Conservation (phyloP, 768 basidiomycete genomes). For the Pulveroboletus sp. region DNA sequence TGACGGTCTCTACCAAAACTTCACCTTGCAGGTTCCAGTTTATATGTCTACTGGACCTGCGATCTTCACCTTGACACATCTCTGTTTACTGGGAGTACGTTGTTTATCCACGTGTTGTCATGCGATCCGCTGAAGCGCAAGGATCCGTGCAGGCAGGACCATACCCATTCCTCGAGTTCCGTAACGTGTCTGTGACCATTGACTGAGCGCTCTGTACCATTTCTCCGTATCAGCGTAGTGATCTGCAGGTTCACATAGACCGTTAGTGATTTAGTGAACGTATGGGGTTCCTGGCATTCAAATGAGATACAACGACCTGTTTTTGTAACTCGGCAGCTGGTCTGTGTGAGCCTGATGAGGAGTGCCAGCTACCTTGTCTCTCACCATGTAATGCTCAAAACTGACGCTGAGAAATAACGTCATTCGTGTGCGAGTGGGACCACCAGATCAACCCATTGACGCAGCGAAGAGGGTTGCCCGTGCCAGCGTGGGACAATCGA, state of each 20-base stretch:
- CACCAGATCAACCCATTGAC: too few relatives aligned
- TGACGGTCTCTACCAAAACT: constrained; percentile 29
- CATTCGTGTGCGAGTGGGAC: too few relatives aligned
- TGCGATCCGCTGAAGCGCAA: not conserved
- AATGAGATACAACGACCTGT: too few relatives aligned
- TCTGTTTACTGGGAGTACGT: constrained; percentile 29
- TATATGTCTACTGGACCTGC: constrained; percentile 17
- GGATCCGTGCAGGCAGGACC: constrained; percentile 21
- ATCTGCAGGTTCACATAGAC: not conserved
- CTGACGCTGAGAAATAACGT: too few relatives aligned
- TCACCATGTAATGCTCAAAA: too few relatives aligned
- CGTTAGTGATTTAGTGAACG: too few relatives aligned
- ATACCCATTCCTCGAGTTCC: constrained; percentile 26
- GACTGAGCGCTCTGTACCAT: not conserved
- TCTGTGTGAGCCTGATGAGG: too few relatives aligned
- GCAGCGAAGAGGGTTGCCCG: too few relatives aligned
- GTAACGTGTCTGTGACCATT: constrained; percentile 22
- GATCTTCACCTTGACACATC: constrained; percentile 28
- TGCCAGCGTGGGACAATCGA: too few relatives aligned
- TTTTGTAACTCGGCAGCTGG: too few relatives aligned
- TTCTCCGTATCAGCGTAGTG: not conserved
- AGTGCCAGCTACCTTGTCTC: too few relatives aligned
- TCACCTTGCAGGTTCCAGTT: constrained; percentile 15
- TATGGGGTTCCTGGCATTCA: too few relatives aligned
- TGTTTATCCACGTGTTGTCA: not conserved